Base-by-base conservation (phyloP, 2,329 filamentous ascomycete species). In the Colletotrichum phormii region DNA sequence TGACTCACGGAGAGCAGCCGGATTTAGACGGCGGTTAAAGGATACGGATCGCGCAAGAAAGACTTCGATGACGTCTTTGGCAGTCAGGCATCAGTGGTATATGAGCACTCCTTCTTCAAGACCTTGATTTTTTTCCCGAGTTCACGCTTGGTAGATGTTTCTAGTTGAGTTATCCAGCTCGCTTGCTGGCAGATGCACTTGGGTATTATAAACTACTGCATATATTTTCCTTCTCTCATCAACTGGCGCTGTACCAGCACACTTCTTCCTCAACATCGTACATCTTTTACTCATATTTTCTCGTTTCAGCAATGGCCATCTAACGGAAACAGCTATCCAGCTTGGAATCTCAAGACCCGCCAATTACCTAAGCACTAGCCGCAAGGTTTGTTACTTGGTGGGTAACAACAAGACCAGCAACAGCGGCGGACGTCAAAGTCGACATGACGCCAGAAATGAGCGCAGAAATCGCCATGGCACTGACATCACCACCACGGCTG, bases 381-480 rank as follows among this genome's bases (percentile, higher is more conserved):
- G 31, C 53, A 54, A 71, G 33, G 5, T 70, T 51, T 13, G 71
- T 65, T 18, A 55, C 31, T 77, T 86, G 83, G 54, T 89, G 82
- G 24, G 89, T 91, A 58, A 94, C 89, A 72, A 97, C 86, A 81
- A 97, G 87, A 54, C 94, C 94, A 1, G 94, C 94, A 78, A 96
- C 91, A 66, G 89, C 90, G 18, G 95, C 95, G 77, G 91, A 94
- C 3, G 91, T 95, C 77, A 97, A 84, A 0, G 95, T 97, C 33
- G 93, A 90, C 72, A 97, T 84, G 42, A 97, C 90, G 79, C 95
- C 95, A 0, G 93, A 92, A 64, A 95, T 81, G 75, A 97, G 87
- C 6, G 95, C 94, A 37, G 92, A 95, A 24, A 97, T 70, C 3
- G 94, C 94, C 33, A 97, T 88, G 59, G 87, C 87, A 4, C 93